Base-by-base conservation (phyloP, 2,329 filamentous ascomycete genomes). In the Pestalotiopsis sp. region DNA sequence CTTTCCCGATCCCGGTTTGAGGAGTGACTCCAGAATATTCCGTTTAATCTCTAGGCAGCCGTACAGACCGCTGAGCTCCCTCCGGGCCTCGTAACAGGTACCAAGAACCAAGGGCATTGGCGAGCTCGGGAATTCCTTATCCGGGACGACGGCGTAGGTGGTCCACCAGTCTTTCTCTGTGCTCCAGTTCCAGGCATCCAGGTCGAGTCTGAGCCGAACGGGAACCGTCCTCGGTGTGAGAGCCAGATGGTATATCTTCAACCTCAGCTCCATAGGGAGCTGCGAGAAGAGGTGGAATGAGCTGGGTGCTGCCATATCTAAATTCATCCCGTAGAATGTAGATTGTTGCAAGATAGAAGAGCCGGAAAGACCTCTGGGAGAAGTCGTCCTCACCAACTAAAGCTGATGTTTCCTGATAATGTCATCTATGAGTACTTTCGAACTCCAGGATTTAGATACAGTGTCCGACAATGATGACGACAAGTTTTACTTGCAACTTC, bases 221-320 rank as follows among this genome's bases (percentile, higher is more conserved):
- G 41, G 41, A 5, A 70, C 60, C 17, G 62, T 62, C 36, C 68
- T 62, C 7, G 62, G 56, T 4, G 68, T 67, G 17, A 70, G 59
- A 11, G 68, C 68, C 9, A 62, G 13, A 6, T 45, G 61, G 23
- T 63, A 70, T 23, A 70, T 68, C 61, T 68, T 66, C 40, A 67
- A 14, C 25, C 62, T 45, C 2, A 70, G 66, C 63, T 70, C 68
- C 14, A 57, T n/a, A 2, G 58, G 66, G 2, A 68, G 38, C 12
- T 56, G 62, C 20, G 27, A 12, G 25, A 70, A 70, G 14, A 61
- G 20, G 25, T 41, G 62, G 56, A 70, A 70, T 14, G 27, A 41
- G 13, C 12, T 4, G 31, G 40, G 11, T 23, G 41, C 14, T 31
- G 49, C 25, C 61, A 64, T 64, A 4, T 38, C 20, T 31, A 2